A percentile compares a stretch with the other conserved stretches of the same genome.
phyloP scores from a whole-genome alignment of 352 stramenopile species.

The Phytophthora pinifolia region DNA sequence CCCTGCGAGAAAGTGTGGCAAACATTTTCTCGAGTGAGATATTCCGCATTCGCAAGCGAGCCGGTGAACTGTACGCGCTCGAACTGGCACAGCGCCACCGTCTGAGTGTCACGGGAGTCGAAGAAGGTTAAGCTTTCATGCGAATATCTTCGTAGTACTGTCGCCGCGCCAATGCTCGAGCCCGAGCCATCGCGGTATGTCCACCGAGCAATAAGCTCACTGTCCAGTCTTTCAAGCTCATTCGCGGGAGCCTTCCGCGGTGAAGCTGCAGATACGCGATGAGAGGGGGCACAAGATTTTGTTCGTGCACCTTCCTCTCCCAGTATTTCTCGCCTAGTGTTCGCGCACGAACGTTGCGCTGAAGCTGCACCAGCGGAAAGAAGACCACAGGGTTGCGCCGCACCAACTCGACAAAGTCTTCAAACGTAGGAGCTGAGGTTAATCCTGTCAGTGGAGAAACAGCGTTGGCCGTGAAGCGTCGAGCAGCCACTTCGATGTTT shows the following conservation, averaged over 20 bases:
- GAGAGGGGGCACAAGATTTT: conserved; percentile 34
- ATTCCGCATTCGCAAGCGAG: conserved; percentile 47
- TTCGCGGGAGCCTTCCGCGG: conserved; percentile 34
- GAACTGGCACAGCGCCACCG: conserved; percentile 39
- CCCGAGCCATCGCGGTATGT: conserved; percentile 28
- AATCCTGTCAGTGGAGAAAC: conserved; percentile 23
- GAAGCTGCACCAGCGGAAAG: conserved; percentile 51
- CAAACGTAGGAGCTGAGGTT: conserved; percentile 35
- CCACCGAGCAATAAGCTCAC: conserved; percentile 29
- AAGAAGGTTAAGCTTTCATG: conserved; percentile 17
- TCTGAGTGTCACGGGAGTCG: conserved; percentile 16
- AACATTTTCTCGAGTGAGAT: conserved; percentile 54
- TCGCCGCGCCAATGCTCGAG: conserved; percentile 35
- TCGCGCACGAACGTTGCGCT: conserved; percentile 39
- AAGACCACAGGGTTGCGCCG: conserved; percentile 50
- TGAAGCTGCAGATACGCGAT: conserved; percentile 44
- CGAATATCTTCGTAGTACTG: conserved; percentile 31
- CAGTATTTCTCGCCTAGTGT: conserved; percentile 55
- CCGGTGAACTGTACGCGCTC: conserved; percentile 43
- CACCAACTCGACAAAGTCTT: conserved; percentile 55
- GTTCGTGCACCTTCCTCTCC: conserved; percentile 45
- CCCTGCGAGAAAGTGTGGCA: conserved; percentile 36
- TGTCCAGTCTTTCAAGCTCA: conserved; percentile 42
- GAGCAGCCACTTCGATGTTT: conserved; percentile 50
- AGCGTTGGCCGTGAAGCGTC: conserved; percentile 32